A percentile compares a stretch with the other conserved stretches of the same genome.
Conservation (phyloP, 2,329 filamentous ascomycete genomes). For the Curvularia spicifera region DNA sequence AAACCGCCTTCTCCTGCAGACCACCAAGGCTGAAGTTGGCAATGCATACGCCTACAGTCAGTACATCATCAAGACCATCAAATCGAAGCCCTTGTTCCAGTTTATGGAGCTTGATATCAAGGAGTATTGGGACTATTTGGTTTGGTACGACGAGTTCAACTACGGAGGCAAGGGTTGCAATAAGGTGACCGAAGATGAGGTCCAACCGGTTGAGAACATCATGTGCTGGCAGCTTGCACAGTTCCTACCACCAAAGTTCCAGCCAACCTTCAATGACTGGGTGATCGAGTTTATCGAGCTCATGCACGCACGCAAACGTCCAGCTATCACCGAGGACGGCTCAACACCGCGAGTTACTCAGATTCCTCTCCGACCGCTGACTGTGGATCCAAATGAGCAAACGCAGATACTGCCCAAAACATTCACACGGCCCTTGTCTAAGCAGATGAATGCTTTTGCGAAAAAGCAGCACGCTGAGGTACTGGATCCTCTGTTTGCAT, state of each 20-base stretch:
- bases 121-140: conserved; percentile 98
- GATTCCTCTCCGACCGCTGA: conserved; percentile 62
- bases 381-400: conserved; percentile 63
- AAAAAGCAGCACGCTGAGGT: conserved; percentile 86
- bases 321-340: conserved; percentile 55
- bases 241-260: conserved; percentile 80
- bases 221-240: conserved; percentile 99
- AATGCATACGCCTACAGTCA: conserved; percentile 97
- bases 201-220: conserved; percentile 83
- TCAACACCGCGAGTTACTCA: conserved; percentile 64
- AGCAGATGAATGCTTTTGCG: conserved; percentile 82
- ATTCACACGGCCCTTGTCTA: conserved; percentile 89
- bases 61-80: conserved; percentile 97
- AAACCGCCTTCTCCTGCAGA: conserved; percentile 89
- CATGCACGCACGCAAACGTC: conserved; percentile 84
- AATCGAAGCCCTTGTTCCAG: conserved; percentile 92
- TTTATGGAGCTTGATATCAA: conserved; percentile 97
- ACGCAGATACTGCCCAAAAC: conserved; percentile 75
- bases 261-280: conserved; percentile 88
- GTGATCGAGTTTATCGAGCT: conserved; percentile 92
- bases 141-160: conserved; percentile 99
- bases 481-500: conserved; percentile 83
- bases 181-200: conserved; percentile 76
- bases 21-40: conserved; percentile 93
- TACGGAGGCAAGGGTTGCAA: conserved; percentile 93